phyloP scores from a whole-genome alignment of 2,329 filamentous ascomycete species.

The Alternaria atra region DNA sequence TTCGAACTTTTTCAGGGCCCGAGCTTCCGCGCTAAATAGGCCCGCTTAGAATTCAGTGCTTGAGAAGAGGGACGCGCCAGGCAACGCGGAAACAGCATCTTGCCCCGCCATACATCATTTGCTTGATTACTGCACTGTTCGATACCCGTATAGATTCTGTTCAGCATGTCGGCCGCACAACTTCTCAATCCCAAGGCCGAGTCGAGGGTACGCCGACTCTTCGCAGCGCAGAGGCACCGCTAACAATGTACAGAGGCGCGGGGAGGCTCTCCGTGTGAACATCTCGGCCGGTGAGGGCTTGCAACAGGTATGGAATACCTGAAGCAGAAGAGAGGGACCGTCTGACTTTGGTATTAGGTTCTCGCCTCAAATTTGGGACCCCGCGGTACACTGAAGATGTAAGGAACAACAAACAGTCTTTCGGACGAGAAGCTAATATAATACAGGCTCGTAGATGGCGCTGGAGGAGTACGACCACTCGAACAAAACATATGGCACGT shows the following conservation, averaged over 20 bases:
- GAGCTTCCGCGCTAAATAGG: constrained; percentile 26
- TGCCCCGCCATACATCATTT: constrained; percentile 33
- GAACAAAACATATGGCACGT: constrained; percentile 8
- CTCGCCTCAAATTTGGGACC: constrained; percentile 96
- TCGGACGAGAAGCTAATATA: constrained; percentile 38
- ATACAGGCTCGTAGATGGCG: constrained; percentile 67
- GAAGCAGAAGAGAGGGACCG: background rate
- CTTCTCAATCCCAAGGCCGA: constrained; percentile 99
- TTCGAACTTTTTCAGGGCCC: constrained; percentile 22
- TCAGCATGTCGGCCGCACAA: constrained; percentile 91
- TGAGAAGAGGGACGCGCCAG: constrained; percentile 33
- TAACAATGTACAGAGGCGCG: constrained; percentile 77
- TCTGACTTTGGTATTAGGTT: constrained; percentile 69
- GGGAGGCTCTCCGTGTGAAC: constrained; percentile 96
- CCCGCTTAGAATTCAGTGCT: constrained; percentile 32
- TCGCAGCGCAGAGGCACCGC: constrained; percentile 40
- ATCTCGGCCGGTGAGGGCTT: constrained; percentile 92
- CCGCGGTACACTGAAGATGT: constrained; percentile 96
- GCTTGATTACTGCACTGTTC: constrained; percentile 29
- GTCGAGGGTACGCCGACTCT: constrained; percentile 76
- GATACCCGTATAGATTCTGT: constrained; percentile 33
- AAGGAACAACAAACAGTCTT: constrained; percentile 64
- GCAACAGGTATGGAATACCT: constrained; percentile 51
- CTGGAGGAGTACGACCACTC: constrained; percentile 61
- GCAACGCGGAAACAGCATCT: constrained; percentile 38